phyloP scores from a whole-genome alignment of 345 rosid genomes.

The Citrus hindsii region DNA sequence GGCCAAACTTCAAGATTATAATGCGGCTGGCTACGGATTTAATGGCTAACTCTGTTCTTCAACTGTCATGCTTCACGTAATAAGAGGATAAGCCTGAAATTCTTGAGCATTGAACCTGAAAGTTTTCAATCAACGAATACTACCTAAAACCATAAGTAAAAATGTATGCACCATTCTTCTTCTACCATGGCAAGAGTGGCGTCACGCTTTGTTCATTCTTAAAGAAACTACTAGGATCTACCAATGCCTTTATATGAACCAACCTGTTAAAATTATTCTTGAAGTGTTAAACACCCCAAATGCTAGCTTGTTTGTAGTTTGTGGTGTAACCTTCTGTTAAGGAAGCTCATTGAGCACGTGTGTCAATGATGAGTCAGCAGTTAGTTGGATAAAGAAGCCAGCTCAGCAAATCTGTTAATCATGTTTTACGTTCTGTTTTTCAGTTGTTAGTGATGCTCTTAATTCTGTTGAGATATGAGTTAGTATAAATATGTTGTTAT shows the following conservation, averaged over 20 bases:
- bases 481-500: too few species aligned
- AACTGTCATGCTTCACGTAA: not conserved
- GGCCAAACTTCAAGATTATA: not conserved
- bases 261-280: constrained; percentile 49
- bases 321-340: constrained; percentile 12
- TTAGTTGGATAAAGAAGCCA: too few species aligned
- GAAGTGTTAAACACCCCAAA: constrained; percentile 51
- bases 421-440: too few species aligned
- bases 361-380: too few species aligned
- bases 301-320: constrained; percentile 30
- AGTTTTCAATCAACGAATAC: not conserved
- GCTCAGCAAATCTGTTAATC: too few species aligned
- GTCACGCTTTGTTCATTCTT: constrained; percentile 70
- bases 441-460: too few species aligned
- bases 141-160: not conserved
- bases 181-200: constrained; percentile 2
- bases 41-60: not conserved
- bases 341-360: too few species aligned
- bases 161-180: not conserved
- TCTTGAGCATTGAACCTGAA: not conserved
- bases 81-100: not conserved
- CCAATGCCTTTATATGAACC: constrained; percentile 41
- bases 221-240: constrained; percentile 59
- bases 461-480: too few species aligned
- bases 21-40: not conserved